A percentile compares a stretch with the other conserved stretches of the same genome.
These are phyloP conservation scores for Rasamsonia emersonii DNA, from an alignment of 2,329 filamentous ascomycete species.

Conservation along the genomic window DNA sequence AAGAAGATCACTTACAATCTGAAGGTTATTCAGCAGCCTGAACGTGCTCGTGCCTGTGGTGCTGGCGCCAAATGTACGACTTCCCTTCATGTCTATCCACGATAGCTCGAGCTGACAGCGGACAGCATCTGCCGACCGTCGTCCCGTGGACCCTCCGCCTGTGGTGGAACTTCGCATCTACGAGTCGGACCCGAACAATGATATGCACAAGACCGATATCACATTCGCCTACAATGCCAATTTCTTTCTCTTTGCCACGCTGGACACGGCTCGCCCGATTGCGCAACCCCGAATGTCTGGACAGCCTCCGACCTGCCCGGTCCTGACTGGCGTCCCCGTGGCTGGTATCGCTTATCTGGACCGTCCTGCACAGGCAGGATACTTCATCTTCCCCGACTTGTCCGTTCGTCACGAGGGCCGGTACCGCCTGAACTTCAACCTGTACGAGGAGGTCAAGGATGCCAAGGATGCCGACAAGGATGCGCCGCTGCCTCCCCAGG, in stretches of 20 bases:
- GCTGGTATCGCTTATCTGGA: constrained; percentile 95
- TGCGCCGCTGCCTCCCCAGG: constrained; percentile 31
- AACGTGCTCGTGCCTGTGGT: constrained; percentile 88
- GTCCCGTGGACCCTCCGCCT: constrained; percentile 88
- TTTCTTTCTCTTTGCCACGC: constrained; percentile 91
- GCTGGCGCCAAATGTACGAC: constrained; percentile 84
- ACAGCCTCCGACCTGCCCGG: constrained; percentile 61
- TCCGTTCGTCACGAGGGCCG: constrained; percentile 92
- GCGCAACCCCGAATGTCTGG: constrained; percentile 68
- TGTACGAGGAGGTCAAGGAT: constrained; percentile 91
- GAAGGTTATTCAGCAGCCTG: constrained; percentile 84
- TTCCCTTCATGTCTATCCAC: constrained; percentile 2
- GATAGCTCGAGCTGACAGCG: constrained; percentile 7
- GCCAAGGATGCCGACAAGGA: constrained; percentile 63
- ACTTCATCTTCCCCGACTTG: constrained; percentile 96
- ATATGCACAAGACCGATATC: constrained; percentile 57
- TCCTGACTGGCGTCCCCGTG: constrained; percentile 87
- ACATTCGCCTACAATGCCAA: constrained; percentile 93
- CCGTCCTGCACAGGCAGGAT: constrained; percentile 68
- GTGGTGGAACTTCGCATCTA: constrained; percentile 86
- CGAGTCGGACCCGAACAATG: constrained; percentile 50
- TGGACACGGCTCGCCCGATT: constrained; percentile 77
- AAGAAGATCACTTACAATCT: constrained; percentile 72
- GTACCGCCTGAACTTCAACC: constrained; percentile 82
- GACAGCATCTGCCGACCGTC: constrained; percentile 72